phyloP scores from a whole-genome alignment of 805 yeast genomes.

The Metschnikowia continentalis region DNA sequence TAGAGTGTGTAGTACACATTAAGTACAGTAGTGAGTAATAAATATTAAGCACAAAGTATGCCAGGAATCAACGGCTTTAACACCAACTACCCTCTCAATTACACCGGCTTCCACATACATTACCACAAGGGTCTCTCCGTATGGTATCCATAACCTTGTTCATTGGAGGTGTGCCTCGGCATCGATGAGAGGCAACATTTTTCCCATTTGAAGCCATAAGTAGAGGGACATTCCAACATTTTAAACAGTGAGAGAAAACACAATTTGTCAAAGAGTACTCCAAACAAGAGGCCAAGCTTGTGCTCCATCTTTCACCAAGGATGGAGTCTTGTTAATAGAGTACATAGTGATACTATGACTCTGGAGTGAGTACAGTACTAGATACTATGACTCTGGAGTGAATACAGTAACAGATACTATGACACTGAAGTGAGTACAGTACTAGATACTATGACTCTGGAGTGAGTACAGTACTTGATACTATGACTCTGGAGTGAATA shows the following conservation, averaged over 20 bases:
- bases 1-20: too few relatives aligned
- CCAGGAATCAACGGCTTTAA: slow-evolving; percentile 52
- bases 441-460: too few relatives aligned
- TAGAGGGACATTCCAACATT: slow-evolving; percentile 87
- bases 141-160: slow-evolving; percentile 88
- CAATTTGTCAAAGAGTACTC: slow-evolving; percentile 75
- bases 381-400: too few relatives aligned
- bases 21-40: too few relatives aligned
- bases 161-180: slow-evolving; percentile 86
- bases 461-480: too few relatives aligned
- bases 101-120: slow-evolving; percentile 61
- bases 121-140: slow-evolving; percentile 76
- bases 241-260: slow-evolving; percentile 86
- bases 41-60: too few relatives aligned
- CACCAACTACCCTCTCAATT: slow-evolving; percentile 71
- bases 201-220: slow-evolving; percentile 71
- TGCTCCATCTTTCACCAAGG: slow-evolving; percentile 69
- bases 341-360: too few relatives aligned
- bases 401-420: too few relatives aligned
- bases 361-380: too few relatives aligned
- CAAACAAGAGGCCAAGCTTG: slow-evolving; percentile 84
- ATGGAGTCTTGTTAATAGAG: slow-evolving; percentile 41
- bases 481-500: too few relatives aligned
- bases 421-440: too few relatives aligned
- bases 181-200: slow-evolving; percentile 76